phyloP scores from a whole-genome alignment of 129 eudicot species.

The Escallonia rubra region DNA sequence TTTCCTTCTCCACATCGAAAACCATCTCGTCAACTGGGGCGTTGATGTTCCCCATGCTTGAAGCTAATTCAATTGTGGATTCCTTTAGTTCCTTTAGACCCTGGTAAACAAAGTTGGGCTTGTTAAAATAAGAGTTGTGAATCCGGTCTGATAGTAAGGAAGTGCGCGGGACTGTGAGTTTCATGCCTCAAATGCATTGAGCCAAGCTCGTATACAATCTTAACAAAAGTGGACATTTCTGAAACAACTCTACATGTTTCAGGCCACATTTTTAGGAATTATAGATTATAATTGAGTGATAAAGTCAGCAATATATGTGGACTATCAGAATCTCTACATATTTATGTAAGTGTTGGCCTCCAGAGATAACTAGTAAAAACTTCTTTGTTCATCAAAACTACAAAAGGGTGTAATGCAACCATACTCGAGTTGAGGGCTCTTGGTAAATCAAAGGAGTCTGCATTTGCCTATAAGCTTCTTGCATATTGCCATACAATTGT shows the following conservation, averaged over 20 bases:
- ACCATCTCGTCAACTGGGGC: constrained; percentile 89
- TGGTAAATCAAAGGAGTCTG: constrained; percentile 94
- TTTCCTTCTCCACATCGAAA: constrained; percentile 93
- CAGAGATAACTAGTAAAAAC: not conserved
- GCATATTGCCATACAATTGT: constrained; percentile 89
- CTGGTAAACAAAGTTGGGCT: constrained; percentile 20
- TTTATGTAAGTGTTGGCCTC: too few relatives aligned
- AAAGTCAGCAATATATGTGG: too few relatives aligned
- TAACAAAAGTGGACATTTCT: too few relatives aligned
- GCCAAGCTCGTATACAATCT: too few relatives aligned
- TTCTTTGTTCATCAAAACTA: not conserved
- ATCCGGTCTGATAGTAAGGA: too few relatives aligned
- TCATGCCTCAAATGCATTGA: too few relatives aligned
- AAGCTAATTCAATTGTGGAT: constrained; percentile 71
- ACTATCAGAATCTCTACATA: too few relatives aligned
- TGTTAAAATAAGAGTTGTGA: too few relatives aligned
- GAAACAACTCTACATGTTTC: too few relatives aligned
- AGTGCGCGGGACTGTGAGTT: too few relatives aligned
- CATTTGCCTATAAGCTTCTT: constrained; percentile 91
- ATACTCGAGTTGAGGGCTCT: constrained; percentile 55
- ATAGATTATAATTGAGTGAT: too few relatives aligned
- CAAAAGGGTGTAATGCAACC: not conserved
- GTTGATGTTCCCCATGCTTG: constrained; percentile 77
- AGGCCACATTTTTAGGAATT: too few relatives aligned
- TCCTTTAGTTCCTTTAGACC: constrained; percentile 89